These are phyloP conservation scores for Russula sp. DNA, from an alignment of 768 basidiomycete species.

Conservation along the genomic window DNA sequence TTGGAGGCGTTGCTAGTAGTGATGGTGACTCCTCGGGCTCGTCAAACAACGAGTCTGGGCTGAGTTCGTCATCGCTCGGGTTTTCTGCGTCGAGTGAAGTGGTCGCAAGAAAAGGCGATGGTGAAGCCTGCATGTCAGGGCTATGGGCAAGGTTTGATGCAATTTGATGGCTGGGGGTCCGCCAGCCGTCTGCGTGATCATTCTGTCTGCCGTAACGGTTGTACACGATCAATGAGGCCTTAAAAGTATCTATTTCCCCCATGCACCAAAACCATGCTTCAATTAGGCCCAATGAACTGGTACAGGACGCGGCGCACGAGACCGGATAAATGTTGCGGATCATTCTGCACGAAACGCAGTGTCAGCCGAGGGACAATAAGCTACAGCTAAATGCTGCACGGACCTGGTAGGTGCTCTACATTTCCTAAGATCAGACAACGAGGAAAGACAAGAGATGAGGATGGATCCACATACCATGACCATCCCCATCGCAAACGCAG, in stretches of 20 bases:
- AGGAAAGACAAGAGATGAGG: conserved; percentile 1
- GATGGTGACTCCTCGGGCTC: conserved; percentile 25
- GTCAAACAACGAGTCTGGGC: conserved; percentile 46
- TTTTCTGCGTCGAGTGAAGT: background rate
- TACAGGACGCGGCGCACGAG: conserved; percentile 76
- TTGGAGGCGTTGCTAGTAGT: background rate
- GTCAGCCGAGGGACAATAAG: background rate
- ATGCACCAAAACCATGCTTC: background rate
- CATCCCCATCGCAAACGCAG: conserved; percentile 82
- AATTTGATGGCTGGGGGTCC: background rate
- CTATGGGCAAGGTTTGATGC: conserved; percentile 5
- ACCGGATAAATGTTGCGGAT: conserved; percentile 79
- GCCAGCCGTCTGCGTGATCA: background rate
- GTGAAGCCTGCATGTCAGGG: background rate
- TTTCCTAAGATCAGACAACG: conserved; percentile 9
- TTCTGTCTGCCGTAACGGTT: conserved; percentile 7
- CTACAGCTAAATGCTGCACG: background rate
- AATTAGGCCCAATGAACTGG: conserved; percentile 88
- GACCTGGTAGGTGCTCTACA: conserved; percentile 54
- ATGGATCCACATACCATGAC: conserved; percentile 57
- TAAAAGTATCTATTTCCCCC: background rate
- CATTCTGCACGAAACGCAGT: conserved; percentile 33
- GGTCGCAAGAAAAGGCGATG: background rate
- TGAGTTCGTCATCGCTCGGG: conserved; percentile 13
- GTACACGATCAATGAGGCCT: background rate